phyloP scores from a whole-genome alignment of 768 basidiomycete species.

The Melanogaster broomeanus region DNA sequence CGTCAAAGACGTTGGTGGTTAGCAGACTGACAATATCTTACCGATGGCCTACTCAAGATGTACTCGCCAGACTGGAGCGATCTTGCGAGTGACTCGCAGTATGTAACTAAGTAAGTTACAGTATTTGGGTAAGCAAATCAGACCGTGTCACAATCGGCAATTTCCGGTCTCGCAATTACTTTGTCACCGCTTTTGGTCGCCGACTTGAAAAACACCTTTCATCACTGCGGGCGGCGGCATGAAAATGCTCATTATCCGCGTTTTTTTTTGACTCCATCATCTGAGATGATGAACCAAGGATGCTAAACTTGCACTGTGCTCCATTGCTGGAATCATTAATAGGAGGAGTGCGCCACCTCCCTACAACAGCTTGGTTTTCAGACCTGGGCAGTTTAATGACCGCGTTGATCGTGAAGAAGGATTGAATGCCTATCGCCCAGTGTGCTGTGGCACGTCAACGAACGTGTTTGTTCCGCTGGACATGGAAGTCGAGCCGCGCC shows the following conservation, averaged over 20 bases:
- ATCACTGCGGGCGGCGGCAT: too few species aligned
- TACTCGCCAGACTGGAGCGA: constrained; percentile 14
- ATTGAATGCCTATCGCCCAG: not conserved
- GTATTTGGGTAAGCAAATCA: too few species aligned
- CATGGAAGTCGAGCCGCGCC: not conserved
- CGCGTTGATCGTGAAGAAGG: not conserved
- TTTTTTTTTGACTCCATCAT: too few species aligned
- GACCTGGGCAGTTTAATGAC: not conserved
- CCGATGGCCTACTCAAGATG: too few species aligned
- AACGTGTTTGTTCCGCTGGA: not conserved
- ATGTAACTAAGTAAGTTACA: too few species aligned
- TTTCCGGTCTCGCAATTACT: too few species aligned
- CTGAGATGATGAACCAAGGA: not conserved
- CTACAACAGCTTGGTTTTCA: not conserved
- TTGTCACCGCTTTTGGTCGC: too few species aligned
- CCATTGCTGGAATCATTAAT: not conserved
- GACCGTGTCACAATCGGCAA: too few species aligned
- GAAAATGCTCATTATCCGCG: too few species aligned
- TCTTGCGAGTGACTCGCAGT: too few species aligned
- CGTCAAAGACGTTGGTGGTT: constrained; percentile 1
- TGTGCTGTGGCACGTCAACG: not conserved
- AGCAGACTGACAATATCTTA: not conserved
- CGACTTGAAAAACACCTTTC: too few species aligned
- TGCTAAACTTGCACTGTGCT: not conserved
- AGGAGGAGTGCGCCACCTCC: not conserved